Evolutionary conservation across 140 eudicot species (phyloP), one percentile per base, ranked within the genome.

Genomic region (Anethum foeniculum): DNA sequence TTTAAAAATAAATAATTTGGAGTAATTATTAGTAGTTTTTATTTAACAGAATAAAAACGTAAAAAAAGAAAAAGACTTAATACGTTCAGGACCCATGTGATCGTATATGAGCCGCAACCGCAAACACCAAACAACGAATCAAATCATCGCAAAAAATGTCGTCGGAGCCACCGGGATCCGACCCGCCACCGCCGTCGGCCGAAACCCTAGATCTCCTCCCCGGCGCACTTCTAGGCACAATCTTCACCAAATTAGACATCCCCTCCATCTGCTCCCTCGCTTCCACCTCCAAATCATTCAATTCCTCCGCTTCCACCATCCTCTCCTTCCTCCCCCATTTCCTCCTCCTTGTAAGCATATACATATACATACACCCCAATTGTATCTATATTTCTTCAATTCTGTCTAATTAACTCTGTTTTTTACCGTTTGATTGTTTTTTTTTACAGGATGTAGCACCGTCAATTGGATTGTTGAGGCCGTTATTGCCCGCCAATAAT

Each of bases 181-280:
- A 68, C 39, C 39, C 74, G 1, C 12, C 43, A 32, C n/a, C 43
- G 5, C 27, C 76, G 75, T 1, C 47, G 46, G 46, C 64, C 71
- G 62, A 52, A 83, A 85, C 81, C 51, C 89, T 95, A 82, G 92
- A 89, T 69, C 90, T 79, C 11, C 88, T 95, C 0, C 93, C 99
- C 0, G n/a, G 88, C 25, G 97, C 94, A 30, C 54, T 95, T 25
- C 67, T 92, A 16, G 92, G 90, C 36, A 85, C 97, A 19, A 89
- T 95, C 28, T 84, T 95, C 87, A 81, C 88, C 5, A 95, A 95
- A 81, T 89, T 95, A 56, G 99, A 95, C 79, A 86, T 95, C 44
- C 80, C 96, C 2, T 95, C 97, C 32, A 93, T 95, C 84, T 90
- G 92, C 82, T 89, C 99, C 79, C 76, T 88, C 32, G 93, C 93